A percentile compares a stretch with the other conserved stretches of the same genome.
Conservation (phyloP, 1,139 yeast species). For the Kodamaea fungicola region DNA sequence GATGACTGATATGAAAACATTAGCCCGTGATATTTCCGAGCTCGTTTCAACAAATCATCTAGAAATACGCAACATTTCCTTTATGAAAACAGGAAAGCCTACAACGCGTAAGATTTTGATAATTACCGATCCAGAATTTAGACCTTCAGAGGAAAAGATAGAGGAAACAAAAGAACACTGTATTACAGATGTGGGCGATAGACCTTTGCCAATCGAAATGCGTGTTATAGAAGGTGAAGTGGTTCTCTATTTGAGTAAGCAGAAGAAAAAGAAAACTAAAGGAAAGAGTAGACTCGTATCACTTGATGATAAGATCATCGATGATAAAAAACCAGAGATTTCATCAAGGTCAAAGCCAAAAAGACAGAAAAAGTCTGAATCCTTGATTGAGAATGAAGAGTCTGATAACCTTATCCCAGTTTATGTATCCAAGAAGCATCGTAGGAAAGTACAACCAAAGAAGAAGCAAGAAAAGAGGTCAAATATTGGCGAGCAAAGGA, state of each 20-base stretch:
- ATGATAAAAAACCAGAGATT: neutral
- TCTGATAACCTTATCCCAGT: slow-evolving; percentile 14
- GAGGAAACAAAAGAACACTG: slow-evolving; percentile 25
- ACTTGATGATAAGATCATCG: slow-evolving; percentile 10
- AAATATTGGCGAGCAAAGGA: slow-evolving; percentile 7
- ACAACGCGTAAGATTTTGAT: slow-evolving; percentile 34
- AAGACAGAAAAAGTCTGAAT: slow-evolving; percentile 1
- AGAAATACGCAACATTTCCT: slow-evolving; percentile 26
- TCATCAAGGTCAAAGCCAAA: neutral
- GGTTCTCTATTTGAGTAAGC: slow-evolving; percentile 18
- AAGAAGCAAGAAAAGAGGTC: slow-evolving; percentile 6
- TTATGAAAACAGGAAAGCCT: slow-evolving; percentile 27
- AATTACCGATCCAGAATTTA: slow-evolving; percentile 22
- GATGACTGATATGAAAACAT: slow-evolving; percentile 45
- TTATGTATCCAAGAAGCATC: slow-evolving; percentile 21
- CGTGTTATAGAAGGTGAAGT: slow-evolving; percentile 33
- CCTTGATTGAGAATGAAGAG: neutral
- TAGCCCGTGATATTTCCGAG: slow-evolving; percentile 40
- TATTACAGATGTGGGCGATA: slow-evolving; percentile 22
- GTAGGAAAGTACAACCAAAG: slow-evolving; percentile 14
- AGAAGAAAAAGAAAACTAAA: slow-evolving; percentile 11
- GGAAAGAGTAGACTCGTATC: slow-evolving; percentile 21
- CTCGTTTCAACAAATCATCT: slow-evolving; percentile 18
- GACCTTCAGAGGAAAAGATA: slow-evolving; percentile 29
- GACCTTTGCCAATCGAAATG: slow-evolving; percentile 12